Evolutionary conservation across 1,284 basidiomycete genomes (phyloP).

Genomic region (Golubevia pallescens): DNA sequence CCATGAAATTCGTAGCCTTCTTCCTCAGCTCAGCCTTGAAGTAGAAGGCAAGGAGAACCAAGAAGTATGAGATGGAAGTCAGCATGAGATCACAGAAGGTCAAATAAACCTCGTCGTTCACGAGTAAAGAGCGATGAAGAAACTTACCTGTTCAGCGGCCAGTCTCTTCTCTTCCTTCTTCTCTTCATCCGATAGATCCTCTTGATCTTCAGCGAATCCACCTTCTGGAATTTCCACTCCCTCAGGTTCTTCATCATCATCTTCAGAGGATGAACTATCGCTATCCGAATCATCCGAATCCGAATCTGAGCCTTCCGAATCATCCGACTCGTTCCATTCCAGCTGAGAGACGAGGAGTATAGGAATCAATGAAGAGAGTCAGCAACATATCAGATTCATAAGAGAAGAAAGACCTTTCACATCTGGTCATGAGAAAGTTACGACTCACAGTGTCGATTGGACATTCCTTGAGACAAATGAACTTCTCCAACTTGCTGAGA

Average conservation of each 20-base stretch:
- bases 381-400: background rate
- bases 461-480: conserved; percentile 52
- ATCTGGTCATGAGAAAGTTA: background rate
- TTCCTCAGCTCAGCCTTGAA: conserved; percentile 68
- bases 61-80: background rate
- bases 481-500: conserved; percentile 54
- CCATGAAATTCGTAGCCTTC: conserved; percentile 76
- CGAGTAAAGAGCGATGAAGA: background rate
- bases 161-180: background rate
- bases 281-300: conserved; percentile 24
- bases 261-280: conserved; percentile 12
- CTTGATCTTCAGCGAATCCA: conserved; percentile 9
- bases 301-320: conserved; percentile 30
- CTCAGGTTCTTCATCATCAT: conserved; percentile 40
- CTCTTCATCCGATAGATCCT: conserved; percentile 19
- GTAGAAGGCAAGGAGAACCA: background rate
- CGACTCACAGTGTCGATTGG: conserved; percentile 41
- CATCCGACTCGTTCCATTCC: conserved; percentile 57
- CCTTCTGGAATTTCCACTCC: conserved; percentile 30
- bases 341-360: conserved; percentile 14
- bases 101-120: no score
- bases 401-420: background rate
- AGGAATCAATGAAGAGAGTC: background rate
- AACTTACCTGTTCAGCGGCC: conserved; percentile 19
- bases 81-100: background rate